Conservation (phyloP, 345 rosid species). For the Geranium brycei region DNA sequence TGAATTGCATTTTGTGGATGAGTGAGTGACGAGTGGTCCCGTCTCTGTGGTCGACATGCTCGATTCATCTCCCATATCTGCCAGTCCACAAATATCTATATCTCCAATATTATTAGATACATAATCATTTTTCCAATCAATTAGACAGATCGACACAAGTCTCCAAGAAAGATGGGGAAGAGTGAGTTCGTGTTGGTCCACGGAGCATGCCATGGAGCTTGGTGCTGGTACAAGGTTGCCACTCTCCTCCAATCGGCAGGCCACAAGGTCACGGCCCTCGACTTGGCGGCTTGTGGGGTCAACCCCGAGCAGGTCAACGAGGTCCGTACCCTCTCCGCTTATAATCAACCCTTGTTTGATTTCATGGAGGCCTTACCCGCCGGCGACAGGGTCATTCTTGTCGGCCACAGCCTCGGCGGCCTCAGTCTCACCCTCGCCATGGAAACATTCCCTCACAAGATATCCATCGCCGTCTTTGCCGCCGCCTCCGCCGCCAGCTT, state of each 20-base stretch:
- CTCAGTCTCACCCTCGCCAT: slow-evolving; percentile 29
- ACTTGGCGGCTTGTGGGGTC: slow-evolving; percentile 37
- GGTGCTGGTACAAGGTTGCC: slow-evolving; percentile 59
- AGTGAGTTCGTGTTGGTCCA: slow-evolving; percentile 43
- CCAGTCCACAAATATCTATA: too few relatives aligned
- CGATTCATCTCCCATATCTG: too few relatives aligned
- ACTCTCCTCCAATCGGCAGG: slow-evolving; percentile 29
- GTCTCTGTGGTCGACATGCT: too few relatives aligned
- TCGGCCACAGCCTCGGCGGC: slow-evolving; percentile 58
- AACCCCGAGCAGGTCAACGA: slow-evolving; percentile 20
- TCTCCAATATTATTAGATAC: too few relatives aligned
- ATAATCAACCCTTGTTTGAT: slow-evolving; percentile 40
- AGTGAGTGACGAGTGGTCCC: too few relatives aligned
- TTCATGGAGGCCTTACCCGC: slow-evolving; percentile 33
- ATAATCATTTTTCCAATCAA: too few relatives aligned
- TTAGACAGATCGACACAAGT: too few relatives aligned
- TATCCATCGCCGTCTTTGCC: slow-evolving; percentile 33
- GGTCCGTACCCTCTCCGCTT: slow-evolving; percentile 23
- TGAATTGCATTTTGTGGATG: too few relatives aligned
- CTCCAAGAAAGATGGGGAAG: too few relatives aligned
- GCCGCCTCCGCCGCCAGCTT: slow-evolving; percentile 29
- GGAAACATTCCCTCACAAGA: slow-evolving; percentile 41
- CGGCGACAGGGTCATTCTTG: slow-evolving; percentile 33
- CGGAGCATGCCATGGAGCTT: slow-evolving; percentile 49
- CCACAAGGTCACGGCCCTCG: slow-evolving; percentile 38